Evolutionary conservation across 176 grass and related monocot species (phyloP).

Genomic region (Pharus latifolius): DNA sequence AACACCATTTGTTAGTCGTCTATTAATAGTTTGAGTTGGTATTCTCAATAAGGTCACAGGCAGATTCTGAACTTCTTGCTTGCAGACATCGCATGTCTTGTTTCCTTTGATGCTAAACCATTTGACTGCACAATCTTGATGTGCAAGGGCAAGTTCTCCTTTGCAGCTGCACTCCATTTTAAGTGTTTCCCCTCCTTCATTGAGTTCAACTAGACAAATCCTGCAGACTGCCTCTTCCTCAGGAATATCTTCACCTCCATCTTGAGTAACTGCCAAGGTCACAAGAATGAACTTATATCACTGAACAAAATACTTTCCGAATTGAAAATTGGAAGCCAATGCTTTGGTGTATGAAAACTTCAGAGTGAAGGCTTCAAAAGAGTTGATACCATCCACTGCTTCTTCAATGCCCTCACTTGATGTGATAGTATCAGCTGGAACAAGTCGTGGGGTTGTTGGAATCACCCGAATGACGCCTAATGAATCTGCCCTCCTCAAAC

Average conservation of each 20-base stretch:
- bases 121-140: conserved; percentile 97
- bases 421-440: conserved; percentile 16
- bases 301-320: conserved; percentile 14
- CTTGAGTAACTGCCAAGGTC: conserved; percentile 32
- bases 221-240: conserved; percentile 98
- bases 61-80: conserved; percentile 82
- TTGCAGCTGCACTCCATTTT: conserved; percentile 99
- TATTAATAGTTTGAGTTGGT: conserved; percentile 59
- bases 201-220: conserved; percentile 89
- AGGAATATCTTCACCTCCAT: conserved; percentile 89
- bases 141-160: conserved; percentile 93
- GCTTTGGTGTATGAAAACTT: not conserved
- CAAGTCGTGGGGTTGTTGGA: conserved; percentile 64
- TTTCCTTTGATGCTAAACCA: conserved; percentile 99
- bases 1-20: conserved; percentile 42
- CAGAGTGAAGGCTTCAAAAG: not conserved
- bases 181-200: conserved; percentile 95
- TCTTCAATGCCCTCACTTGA: conserved; percentile 56
- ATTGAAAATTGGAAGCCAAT: not conserved
- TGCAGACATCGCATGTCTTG: conserved; percentile 94
- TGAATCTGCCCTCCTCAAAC: conserved; percentile 80
- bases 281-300: conserved; percentile 3
- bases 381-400: conserved; percentile 37
- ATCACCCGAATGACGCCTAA: conserved; percentile 78
- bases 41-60: conserved; percentile 91